Base-by-base conservation (phyloP, 129 eudicot genomes). In the Escallonia rubra region DNA sequence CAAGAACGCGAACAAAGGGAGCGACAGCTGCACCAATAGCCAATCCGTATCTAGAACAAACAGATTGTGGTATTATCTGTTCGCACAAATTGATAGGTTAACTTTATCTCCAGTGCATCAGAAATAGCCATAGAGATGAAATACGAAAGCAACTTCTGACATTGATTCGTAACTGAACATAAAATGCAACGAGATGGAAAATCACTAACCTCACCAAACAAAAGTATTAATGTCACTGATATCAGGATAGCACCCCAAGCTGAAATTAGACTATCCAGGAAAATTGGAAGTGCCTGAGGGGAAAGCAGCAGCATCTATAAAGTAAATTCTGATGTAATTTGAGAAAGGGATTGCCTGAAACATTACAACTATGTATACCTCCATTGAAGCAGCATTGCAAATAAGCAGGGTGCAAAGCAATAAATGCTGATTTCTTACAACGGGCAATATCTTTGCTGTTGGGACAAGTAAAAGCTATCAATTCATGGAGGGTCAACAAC, bases 361-460 rank as follows among this genome's bases (percentile, higher is more conserved):
- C 9, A 10, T 9, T 5, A 69, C 7, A 65, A 10, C 4, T 14
- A 56, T 43, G 63, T 40, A 67, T 77, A 91, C 98, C 98, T 91
- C 98, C 98, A 92, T 92, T 5, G 96, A 95, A 40, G 92, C 92
- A 51, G 98, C 96, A 80, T 93, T 93, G 83, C 95, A 93, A 45
- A 93, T 87, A 59, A 93, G 96, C 63, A 93, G 74, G 43, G 98
- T 93, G 80, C 95, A 86, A 10, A 89, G 93, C 76, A 89, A 66
- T 43, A 93, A 77, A 84, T 93, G 98, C 83, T 93, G 98, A 13
- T 81, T 86, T 76, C 56, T 82, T 16, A 93, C 98, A 72, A 93
- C 96, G 7, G 96, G 96, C 74, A 93, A 46, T 62, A 93, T 84
- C 86, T 89, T 93, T 71, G 72, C 98, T 93, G 92, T 75, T 59